Evolutionary conservation across 768 basidiomycete genomes (phyloP), one percentile per base, ranked within the genome.

Genomic region (Tricholoma furcatifolium): DNA sequence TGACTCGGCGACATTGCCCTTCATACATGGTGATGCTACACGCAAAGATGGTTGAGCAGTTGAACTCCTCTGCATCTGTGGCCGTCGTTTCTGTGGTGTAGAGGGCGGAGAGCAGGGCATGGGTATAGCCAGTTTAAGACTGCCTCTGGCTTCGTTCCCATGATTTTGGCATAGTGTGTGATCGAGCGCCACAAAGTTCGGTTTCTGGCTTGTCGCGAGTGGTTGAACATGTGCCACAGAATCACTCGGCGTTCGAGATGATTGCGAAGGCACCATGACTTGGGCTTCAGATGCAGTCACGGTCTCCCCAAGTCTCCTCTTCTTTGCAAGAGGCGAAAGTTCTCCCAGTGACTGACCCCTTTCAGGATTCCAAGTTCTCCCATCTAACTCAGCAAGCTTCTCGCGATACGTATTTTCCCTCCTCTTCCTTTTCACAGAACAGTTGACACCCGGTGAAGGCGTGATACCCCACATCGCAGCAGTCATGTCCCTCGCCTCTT

Each of bases 401-500:
- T 68, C 67, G 55, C 76, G 67, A 79, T 78, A 83, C 20, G 65
- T 55, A 14, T 73, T 71, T 24, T 66, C 64, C 43, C 67, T 62
- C 15, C 62, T 65, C 63, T 73, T 74, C 45, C 71, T 71, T 63
- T 79, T 79, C 31, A 60, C 30, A 2, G 67, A 55, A 32, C 69
- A 71, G 32, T 68, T 71, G 17, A 70, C 67, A 36, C 72, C 67
- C 7, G 78, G 74, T 5, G 72, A 75, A 1, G 62, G 56, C 4
- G 70, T 65, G 35, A 73, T 72, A 2, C 71, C 69, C 66, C 71
- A 78, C 27, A 74, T 46, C 17, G 49, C 49, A 38, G 68, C 69
- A 20, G 59, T 63, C 60, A 65, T 69, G 43, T 85, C 81, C 21
- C 79, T 74, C 15, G 78, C 64, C 41, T 80, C 78, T 55, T 85